Percentiles rank a stretch among this genome's conserved stretches.
Conservation (phyloP, 1,284 basidiomycete genomes). For the Erythrobasidium hasegawianum region DNA sequence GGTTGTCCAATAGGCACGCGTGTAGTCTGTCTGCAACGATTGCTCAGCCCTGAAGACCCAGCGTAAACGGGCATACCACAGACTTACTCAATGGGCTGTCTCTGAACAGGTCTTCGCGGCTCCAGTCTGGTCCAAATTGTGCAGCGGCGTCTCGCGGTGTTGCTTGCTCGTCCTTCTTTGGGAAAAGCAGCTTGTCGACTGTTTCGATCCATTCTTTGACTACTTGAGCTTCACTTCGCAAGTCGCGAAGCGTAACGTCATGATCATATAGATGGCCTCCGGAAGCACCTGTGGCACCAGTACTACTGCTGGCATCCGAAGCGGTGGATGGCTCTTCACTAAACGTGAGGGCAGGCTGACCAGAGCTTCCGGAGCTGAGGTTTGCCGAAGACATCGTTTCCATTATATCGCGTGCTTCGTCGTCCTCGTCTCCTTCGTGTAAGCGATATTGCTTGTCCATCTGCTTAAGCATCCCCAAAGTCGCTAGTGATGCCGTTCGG, state of each 20-base stretch:
- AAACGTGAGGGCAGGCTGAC: not conserved
- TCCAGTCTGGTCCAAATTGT: no score
- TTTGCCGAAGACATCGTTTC: not conserved
- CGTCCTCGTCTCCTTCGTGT: not conserved
- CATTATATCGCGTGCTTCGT: not conserved
- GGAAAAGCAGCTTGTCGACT: conserved; percentile 69
- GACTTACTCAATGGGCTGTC: conserved; percentile 56
- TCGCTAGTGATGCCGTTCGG: conserved; percentile 29
- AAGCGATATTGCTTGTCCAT: conserved; percentile 36
- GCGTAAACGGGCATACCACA: no score
- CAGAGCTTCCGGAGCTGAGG: not conserved
- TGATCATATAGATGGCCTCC: conserved; percentile 69
- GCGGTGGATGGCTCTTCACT: conserved; percentile 7
- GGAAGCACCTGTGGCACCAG: not conserved
- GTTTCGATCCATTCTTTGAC: conserved; percentile 63
- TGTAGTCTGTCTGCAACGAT: conserved; percentile 58
- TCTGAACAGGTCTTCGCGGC: no score
- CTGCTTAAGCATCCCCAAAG: conserved; percentile 36
- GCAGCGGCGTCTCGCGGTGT: not conserved
- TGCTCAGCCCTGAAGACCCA: no score
- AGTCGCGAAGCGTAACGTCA: conserved; percentile 58
- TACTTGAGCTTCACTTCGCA: conserved; percentile 58
- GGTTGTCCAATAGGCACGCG: conserved; percentile 56
- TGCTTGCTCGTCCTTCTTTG: not conserved
- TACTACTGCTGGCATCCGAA: conserved; percentile 10